Conservation (phyloP, 495 filamentous ascomycete species). For the Pyronema domesticum region DNA sequence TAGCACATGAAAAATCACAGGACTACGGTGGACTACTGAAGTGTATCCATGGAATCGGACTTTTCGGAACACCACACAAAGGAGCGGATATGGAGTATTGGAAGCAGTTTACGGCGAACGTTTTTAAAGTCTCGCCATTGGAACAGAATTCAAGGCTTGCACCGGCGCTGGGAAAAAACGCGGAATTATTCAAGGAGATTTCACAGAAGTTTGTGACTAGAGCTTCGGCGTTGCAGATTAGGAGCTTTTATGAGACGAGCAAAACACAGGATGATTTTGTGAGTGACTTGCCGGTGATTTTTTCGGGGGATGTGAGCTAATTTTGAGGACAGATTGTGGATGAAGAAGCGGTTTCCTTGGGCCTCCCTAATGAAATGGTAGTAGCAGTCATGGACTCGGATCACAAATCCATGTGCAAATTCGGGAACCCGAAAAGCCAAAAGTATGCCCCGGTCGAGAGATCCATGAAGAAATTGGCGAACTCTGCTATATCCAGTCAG, state of each 20-base stretch:
- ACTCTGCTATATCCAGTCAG: not conserved
- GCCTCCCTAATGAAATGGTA: conserved; percentile 4
- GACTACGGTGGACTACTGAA: conserved; percentile 15
- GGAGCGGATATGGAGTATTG: not conserved
- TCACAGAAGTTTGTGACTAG: not conserved
- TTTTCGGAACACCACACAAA: conserved; percentile 3
- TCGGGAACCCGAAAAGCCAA: not conserved
- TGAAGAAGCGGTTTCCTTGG: conserved; percentile 1
- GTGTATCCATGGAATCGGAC: conserved; percentile 2
- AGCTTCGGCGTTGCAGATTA: not conserved
- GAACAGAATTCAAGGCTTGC: not conserved
- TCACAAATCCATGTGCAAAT: not conserved
- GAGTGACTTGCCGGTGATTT: not conserved
- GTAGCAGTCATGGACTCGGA: not conserved
- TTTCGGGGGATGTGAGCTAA: not conserved
- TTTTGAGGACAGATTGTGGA: conserved; percentile 2
- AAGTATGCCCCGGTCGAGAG: not conserved
- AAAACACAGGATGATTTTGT: not conserved
- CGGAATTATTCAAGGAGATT: not conserved
- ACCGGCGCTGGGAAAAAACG: not conserved
- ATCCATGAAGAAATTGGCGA: not conserved
- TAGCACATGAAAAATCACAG: not conserved
- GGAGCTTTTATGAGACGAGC: not conserved
- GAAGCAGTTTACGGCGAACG: not conserved
- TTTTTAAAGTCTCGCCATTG: not conserved